Evolutionary conservation across 1,139 yeast genomes (phyloP), one percentile per base, ranked within the genome.

Genomic region (Saccharomyces hybrid): DNA sequence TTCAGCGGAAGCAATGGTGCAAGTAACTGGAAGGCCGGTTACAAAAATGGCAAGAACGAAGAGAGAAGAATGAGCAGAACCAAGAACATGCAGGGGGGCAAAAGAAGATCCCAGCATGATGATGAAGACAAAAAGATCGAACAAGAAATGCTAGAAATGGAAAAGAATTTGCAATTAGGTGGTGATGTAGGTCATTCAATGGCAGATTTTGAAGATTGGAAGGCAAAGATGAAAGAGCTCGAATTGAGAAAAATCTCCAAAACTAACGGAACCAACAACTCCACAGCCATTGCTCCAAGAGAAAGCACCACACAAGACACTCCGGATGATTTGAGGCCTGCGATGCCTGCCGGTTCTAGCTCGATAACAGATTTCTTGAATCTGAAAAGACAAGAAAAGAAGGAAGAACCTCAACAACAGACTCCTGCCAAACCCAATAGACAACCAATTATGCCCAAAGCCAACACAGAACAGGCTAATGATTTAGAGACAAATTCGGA

Each of bases 191-290:
- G 78, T 69, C 82, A 79, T 57, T 78, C 87, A 1, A 84, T 84
- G 23, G 83, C 82, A 53, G 93, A 85, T 62, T 86, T 86, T 64
- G 95, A 86, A 67, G 76, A 77, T 58, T 86, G 90, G 88, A 84
- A 83, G 68, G 74, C 79, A 51, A 77, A 77, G 63, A 80, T 82
- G 83, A 79, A 78, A 60, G 73, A 75, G 52, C 80, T 82, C 64
- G 86, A 83, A 52, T 76, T 78, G 49, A 77, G 74, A 57, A 77
- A 77, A 29, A 19, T 84, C 82, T 23, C 83, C 82, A 55, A 90
- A 84, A 61, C 84, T 84, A 63, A 42, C 9, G 32, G 46, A 29
- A 16, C 2, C 46, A 13, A 7, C 28, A 26, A 41, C 26, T 41
- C 44, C 38, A 28, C 26, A 11, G 42, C 25, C 5, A 42, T 34